phyloP scores from a whole-genome alignment of 2,329 filamentous ascomycete genomes.

The Xylaria sp. region DNA sequence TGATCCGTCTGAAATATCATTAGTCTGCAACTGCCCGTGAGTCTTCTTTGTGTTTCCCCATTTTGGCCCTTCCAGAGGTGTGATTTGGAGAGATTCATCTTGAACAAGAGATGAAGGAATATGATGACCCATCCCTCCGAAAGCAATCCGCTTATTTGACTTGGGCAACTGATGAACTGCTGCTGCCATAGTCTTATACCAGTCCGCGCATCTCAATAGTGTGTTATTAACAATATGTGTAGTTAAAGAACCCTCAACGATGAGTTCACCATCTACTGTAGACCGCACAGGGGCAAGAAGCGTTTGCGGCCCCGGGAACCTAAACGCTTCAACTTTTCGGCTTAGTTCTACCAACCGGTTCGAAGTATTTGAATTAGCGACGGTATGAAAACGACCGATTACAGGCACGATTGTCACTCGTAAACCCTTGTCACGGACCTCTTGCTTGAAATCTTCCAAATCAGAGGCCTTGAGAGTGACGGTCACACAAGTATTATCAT shows the following conservation, averaged over 20 bases:
- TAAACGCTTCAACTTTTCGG: not conserved
- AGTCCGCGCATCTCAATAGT: slow-evolving; percentile 15
- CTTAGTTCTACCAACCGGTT: slow-evolving; percentile 12
- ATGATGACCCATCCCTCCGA: slow-evolving; percentile 25
- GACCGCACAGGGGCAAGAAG: slow-evolving; percentile 22
- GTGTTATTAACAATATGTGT: slow-evolving; percentile 9
- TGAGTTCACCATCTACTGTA: slow-evolving; percentile 14
- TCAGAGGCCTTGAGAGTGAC: slow-evolving; percentile 23
- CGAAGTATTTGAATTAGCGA: not conserved
- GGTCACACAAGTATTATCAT: slow-evolving; percentile 28
- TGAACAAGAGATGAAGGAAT: slow-evolving; percentile 22
- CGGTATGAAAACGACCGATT: slow-evolving; percentile 33
- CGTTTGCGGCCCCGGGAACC: not conserved
- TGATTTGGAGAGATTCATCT: slow-evolving; percentile 3
- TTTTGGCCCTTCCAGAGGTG: not conserved
- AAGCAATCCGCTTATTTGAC: not conserved
- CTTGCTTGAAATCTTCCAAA: slow-evolving; percentile 16
- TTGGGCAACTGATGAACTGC: not conserved
- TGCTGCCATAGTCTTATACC: slow-evolving; percentile 14
- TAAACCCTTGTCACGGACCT: slow-evolving; percentile 4
- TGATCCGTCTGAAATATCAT: not conserved
- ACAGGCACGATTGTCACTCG: slow-evolving; percentile 25
- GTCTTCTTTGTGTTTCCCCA: not conserved
- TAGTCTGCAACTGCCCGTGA: not conserved
- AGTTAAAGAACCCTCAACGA: slow-evolving; percentile 5